These are phyloP conservation scores for Pyrenophora tritici-repentis DNA, from an alignment of 2,329 filamentous ascomycete species.

Conservation along the genomic window DNA sequence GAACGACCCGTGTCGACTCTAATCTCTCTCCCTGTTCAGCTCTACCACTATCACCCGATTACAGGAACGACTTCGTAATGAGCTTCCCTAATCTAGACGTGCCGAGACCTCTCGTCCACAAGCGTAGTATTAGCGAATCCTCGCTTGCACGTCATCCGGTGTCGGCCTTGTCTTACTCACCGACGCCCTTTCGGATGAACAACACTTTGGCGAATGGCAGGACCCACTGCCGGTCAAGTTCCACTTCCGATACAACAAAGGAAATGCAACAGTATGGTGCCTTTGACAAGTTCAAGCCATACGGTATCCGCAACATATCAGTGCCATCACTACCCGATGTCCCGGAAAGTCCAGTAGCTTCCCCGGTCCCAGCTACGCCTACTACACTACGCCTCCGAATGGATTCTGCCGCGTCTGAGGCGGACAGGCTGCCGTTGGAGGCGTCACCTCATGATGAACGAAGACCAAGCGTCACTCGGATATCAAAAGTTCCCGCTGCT, in stretches of 20 bases:
- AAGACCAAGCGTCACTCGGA: constrained; percentile 25
- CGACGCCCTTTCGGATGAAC: background rate
- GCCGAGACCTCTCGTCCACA: constrained; percentile 21
- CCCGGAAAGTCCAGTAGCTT: background rate
- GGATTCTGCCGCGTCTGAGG: constrained; percentile 20
- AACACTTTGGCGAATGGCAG: background rate
- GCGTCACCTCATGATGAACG: constrained; percentile 17
- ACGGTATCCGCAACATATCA: background rate
- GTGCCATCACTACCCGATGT: background rate
- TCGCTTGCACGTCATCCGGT: constrained; percentile 25
- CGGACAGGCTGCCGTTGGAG: constrained; percentile 7
- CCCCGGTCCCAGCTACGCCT: constrained; percentile 1
- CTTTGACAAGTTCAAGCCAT: background rate
- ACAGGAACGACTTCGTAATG: constrained; percentile 31
- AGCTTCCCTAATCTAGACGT: constrained; percentile 26
- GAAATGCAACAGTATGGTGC: background rate
- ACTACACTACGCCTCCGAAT: constrained; percentile 14
- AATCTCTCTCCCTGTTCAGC: constrained; percentile 31
- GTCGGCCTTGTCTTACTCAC: constrained; percentile 16
- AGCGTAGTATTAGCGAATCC: constrained; percentile 35
- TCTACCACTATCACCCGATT: constrained; percentile 25
- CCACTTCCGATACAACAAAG: background rate
- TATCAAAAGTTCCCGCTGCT: constrained; percentile 33
- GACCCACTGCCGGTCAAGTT: constrained; percentile 1
- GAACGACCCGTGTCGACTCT: constrained; percentile 25